Evolutionary conservation across 2,329 filamentous ascomycete genomes (phyloP), one percentile per base, ranked within the genome.

Genomic region (Cytospora leucostoma): DNA sequence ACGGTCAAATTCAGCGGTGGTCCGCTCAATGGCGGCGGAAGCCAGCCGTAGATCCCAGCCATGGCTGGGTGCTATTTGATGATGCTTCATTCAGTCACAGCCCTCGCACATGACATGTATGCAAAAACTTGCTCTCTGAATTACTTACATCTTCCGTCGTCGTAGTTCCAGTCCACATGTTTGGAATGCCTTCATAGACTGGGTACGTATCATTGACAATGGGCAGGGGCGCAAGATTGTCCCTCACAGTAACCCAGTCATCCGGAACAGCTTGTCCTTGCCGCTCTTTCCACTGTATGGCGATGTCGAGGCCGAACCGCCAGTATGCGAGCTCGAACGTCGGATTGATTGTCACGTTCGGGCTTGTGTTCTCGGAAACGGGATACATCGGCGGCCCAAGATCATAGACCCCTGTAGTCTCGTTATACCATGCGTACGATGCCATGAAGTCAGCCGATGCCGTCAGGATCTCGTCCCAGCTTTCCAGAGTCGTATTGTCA

Each of bases 251-350:
- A 0, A 70, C 71, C 84, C 84, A 88, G 2, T 70, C 67, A 0
- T 68, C 53, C 0, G 84, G 83, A 0, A 79, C 71, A 0, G 74
- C 52, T n/a, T 78, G 73, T 2, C 73, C 73, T 55, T 81, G 80
- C 4, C 83, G 75, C 54, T 72, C 63, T 68, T 82, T 83, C 84
- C 85, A 88, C 11, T 72, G 68, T 2, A 76, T 74, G 4, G 84
- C 85, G 1, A 86, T 71, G 32, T 82, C 78, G 17, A 87, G 76
- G 1, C 85, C 85, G 64, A 87, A 87, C 17, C 81, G 77, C 84
- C 84, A 87, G 71, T 88, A 88, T 7, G 84, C 81, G 7, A 84
- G 73, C 73, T 88, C 85, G 62, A 87, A 88, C 0, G 83, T 80
- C 19, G 85, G 82, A 67, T 87, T 87, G 2, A 81, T 70, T 0